phyloP scores from a whole-genome alignment of 352 stramenopile species.

The Globisporangium iwayamae region DNA sequence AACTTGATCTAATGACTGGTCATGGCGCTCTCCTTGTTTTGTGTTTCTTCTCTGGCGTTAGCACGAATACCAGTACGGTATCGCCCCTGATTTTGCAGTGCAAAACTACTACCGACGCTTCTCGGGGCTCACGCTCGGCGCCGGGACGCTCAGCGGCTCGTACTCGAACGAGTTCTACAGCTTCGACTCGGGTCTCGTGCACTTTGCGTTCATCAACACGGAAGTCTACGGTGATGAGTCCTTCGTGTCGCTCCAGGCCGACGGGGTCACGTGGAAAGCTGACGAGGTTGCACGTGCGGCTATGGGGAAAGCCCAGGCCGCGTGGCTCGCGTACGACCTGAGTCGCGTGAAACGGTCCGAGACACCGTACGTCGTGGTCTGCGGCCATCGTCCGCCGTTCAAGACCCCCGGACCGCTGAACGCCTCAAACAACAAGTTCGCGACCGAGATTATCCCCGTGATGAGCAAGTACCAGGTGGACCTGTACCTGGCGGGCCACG shows the following conservation, averaged over 20 bases:
- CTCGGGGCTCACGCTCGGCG: constrained; percentile 44
- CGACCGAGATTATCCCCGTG: constrained; percentile 60
- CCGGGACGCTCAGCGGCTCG: constrained; percentile 52
- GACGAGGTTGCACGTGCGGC: constrained; percentile 37
- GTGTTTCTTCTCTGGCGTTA: constrained; percentile 18
- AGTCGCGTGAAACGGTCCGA: constrained; percentile 51
- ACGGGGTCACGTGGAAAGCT: constrained; percentile 47
- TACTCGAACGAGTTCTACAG: constrained; percentile 75
- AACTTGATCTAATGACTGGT: background rate
- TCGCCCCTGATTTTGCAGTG: constrained; percentile 47
- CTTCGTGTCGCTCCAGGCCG: constrained; percentile 36
- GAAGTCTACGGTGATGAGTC: constrained; percentile 73
- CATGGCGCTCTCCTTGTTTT: background rate
- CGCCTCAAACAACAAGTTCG: constrained; percentile 46
- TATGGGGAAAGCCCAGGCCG: constrained; percentile 30
- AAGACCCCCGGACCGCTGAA: constrained; percentile 52
- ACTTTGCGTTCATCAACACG: constrained; percentile 80
- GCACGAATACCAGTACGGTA: constrained; percentile 70
- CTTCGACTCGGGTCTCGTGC: constrained; percentile 56
- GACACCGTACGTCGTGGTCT: constrained; percentile 75
- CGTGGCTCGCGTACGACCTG: constrained; percentile 72
- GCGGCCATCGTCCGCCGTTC: constrained; percentile 65
- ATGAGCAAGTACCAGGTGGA: constrained; percentile 75
- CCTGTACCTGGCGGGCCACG: constrained; percentile 63
- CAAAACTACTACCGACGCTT: constrained; percentile 76